A percentile compares a stretch with the other conserved stretches of the same genome.
phyloP scores from a whole-genome alignment of 2,329 filamentous ascomycete species.

The Hypoxylon sp. region DNA sequence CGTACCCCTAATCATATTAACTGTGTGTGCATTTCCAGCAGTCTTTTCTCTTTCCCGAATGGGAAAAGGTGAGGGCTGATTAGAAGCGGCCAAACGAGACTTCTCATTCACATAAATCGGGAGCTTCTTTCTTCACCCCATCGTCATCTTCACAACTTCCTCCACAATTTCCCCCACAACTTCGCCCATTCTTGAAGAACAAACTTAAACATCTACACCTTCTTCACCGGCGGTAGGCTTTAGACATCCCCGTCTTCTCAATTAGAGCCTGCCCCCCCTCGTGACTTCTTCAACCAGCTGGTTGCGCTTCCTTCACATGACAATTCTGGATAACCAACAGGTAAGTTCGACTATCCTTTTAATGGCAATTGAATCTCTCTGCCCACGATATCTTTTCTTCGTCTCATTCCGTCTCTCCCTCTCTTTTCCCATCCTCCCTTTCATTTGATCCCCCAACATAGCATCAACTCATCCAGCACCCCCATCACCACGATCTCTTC shows the following conservation, averaged over 20 bases:
- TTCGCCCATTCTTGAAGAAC: neutral
- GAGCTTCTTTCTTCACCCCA: neutral
- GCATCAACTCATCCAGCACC: conserved; percentile 62
- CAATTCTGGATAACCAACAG: conserved; percentile 2
- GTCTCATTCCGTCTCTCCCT: conserved; percentile 44
- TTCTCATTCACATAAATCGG: neutral
- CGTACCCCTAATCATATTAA: neutral
- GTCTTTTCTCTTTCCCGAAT: neutral
- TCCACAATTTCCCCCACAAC: neutral
- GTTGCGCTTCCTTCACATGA: conserved; percentile 2
- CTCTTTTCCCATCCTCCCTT: conserved; percentile 39
- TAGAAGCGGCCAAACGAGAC: neutral
- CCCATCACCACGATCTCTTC: conserved; percentile 62
- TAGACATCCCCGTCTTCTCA: neutral
- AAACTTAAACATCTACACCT: neutral
- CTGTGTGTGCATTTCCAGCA: neutral
- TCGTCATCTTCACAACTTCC: neutral
- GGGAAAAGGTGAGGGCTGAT: neutral
- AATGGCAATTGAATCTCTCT: conserved; percentile 10
- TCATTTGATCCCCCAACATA: conserved; percentile 59
- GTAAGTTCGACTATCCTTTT: conserved; percentile 33
- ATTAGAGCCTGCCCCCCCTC: neutral
- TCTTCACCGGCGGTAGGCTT: neutral
- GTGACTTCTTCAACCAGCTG: neutral
- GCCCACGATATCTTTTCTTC: conserved; percentile 38